Conservation (phyloP, 1,284 basidiomycete genomes). For the Paramarasmius palmivorus region DNA sequence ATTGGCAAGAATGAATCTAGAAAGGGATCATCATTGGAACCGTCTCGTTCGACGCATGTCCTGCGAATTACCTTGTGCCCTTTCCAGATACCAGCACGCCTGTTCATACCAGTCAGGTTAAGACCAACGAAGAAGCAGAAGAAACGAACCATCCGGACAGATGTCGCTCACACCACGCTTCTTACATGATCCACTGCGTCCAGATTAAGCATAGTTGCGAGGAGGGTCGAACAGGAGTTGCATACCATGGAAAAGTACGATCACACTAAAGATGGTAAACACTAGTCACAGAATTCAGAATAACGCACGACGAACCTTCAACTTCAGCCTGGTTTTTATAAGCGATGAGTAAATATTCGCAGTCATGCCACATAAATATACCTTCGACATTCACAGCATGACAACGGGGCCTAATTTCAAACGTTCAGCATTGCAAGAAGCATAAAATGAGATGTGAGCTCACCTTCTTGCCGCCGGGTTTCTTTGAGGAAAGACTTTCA, state of each 20-base stretch:
- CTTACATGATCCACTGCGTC: constrained; percentile 40
- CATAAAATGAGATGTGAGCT: background rate
- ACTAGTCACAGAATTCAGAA: constrained; percentile 3
- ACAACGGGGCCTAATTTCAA: constrained; percentile 40
- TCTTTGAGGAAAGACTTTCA: constrained; percentile 35
- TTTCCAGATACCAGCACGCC: constrained; percentile 76
- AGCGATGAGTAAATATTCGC: constrained; percentile 8
- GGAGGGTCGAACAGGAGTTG: constrained; percentile 17
- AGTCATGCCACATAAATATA: constrained; percentile 21
- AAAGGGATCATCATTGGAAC: constrained; percentile 2
- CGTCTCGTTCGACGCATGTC: background rate
- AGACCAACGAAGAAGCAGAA: constrained; percentile 5
- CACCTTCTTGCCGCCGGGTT: constrained; percentile 40
- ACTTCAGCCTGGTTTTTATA: constrained; percentile 38
- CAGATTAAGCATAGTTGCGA: background rate
- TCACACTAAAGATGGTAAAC: constrained; percentile 42
- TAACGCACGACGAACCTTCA: constrained; percentile 37
- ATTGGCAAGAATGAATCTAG: constrained; percentile 71
- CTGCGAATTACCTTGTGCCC: constrained; percentile 53
- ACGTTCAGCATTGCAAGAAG: constrained; percentile 1
- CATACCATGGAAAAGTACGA: constrained; percentile 54
- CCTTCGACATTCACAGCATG: constrained; percentile 64
- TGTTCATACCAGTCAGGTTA: constrained; percentile 24
- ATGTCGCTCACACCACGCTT: constrained; percentile 67
- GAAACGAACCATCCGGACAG: constrained; percentile 60